These are phyloP conservation scores for Trametes pubescens DNA, from an alignment of 1,284 basidiomycete species.

Conservation along the genomic window DNA sequence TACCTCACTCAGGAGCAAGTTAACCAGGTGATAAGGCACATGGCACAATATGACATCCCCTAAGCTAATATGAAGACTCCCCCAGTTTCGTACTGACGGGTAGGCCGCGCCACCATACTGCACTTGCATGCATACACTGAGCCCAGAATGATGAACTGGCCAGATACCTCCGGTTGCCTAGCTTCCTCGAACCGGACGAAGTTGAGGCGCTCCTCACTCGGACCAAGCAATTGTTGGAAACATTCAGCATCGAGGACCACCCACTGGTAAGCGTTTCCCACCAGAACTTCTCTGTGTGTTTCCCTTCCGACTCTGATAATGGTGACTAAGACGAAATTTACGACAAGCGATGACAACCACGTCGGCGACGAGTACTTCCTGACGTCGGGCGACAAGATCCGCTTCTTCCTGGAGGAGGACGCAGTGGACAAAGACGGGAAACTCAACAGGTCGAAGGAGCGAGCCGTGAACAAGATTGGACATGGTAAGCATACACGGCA, in stretches of 20 bases:
- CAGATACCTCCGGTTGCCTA: slow-evolving; percentile 83
- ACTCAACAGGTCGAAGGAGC: slow-evolving; percentile 80
- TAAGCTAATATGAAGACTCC: neutral
- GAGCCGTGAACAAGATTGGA: slow-evolving; percentile 85
- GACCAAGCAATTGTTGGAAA: slow-evolving; percentile 76
- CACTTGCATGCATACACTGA: neutral
- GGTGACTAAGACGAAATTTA: slow-evolving; percentile 86
- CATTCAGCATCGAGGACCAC: slow-evolving; percentile 82
- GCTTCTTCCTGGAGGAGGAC: slow-evolving; percentile 88
- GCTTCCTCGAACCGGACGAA: slow-evolving; percentile 71
- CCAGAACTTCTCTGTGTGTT: no score
- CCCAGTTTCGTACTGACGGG: slow-evolving; percentile 61
- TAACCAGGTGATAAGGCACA: slow-evolving; percentile 49
- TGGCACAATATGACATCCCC: neutral
- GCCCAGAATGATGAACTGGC: neutral
- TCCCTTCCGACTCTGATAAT: neutral
- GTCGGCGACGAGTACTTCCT: slow-evolving; percentile 95
- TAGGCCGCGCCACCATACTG: slow-evolving; percentile 34
- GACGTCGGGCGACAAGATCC: slow-evolving; percentile 90
- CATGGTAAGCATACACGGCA: slow-evolving; percentile 58
- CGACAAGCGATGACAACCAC: slow-evolving; percentile 79
- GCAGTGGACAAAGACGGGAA: slow-evolving; percentile 71
- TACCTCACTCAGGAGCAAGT: slow-evolving; percentile 61
- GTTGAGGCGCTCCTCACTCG: slow-evolving; percentile 71
- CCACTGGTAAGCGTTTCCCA: slow-evolving; percentile 66